Evolutionary conservation across 305 asterid species (phyloP), one percentile per base, ranked within the genome.

Genomic region (Fraxinus sp.): DNA sequence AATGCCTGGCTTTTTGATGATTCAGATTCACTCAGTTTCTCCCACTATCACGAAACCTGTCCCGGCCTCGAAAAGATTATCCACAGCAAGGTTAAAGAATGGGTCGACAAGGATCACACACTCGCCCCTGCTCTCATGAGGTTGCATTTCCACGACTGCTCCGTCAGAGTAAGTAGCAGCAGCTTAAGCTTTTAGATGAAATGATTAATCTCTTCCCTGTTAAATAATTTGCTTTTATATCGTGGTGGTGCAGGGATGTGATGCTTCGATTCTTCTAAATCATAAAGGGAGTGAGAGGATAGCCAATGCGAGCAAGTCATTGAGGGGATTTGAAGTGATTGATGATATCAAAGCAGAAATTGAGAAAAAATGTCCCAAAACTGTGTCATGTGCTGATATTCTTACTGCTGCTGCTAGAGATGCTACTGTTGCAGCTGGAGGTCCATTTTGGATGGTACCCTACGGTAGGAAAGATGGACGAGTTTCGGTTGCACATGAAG

Each of bases 371-470:
- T 95, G 98, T 44, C 98, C 98, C 0, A 88, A 86, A 68, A 92
- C 84, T 0, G 98, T 95, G 74, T 93, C 98, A 0, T 93, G 98
- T 77, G 97, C 98, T 59, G 98, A 95, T 83, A 92, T 95, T 41
- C 87, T 95, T 0, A 85, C 98, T 0, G 88, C 90, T 0, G 90
- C 88, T 0, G 94, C 98, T 1, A 77, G 98, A 66, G 98, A 95
- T 37, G 95, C 98, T 10, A 93, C 98, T 0, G 87, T 87, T 0
- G 83, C 86, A 0, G 94, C 80, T 8, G 96, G 96, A 13, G 98
- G 98, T 1, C 97, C 98, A 0, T 95, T 78, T 86, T 95, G 97
- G 98, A 85, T 78, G 85, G 95, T 93, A 7, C 97, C 98, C 0
- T 95, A 89, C 66, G 98, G 98, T 3, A 82, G 97, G 24, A 93